A percentile compares a stretch with the other conserved stretches of the same genome.
Conservation (phyloP, 495 filamentous ascomycete genomes). For the Parathielavia appendiculata region DNA sequence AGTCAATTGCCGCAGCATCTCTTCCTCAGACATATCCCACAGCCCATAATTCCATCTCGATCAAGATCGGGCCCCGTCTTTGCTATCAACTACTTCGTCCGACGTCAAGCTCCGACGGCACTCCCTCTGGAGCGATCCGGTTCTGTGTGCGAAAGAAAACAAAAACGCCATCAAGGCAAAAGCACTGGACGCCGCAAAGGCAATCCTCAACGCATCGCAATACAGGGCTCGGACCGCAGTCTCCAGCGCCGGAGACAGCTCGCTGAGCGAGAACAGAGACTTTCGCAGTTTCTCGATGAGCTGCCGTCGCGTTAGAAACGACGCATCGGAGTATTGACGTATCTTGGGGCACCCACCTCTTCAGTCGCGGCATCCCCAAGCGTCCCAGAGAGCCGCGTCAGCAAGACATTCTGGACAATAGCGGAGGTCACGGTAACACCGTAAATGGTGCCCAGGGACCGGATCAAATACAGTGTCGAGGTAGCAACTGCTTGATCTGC, state of each 20-base stretch:
- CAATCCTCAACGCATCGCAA: conserved; percentile 44
- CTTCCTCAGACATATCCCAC: too few relatives aligned
- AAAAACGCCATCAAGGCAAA: conserved; percentile 37
- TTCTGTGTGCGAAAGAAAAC: conserved; percentile 30
- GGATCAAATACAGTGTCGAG: conserved; percentile 60
- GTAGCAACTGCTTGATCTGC: conserved; percentile 61
- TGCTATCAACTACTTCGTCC: background rate
- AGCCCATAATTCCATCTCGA: too few relatives aligned
- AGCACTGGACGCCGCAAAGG: conserved; percentile 45
- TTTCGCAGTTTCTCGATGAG: conserved; percentile 51
- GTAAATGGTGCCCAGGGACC: conserved; percentile 60
- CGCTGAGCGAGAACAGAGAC: conserved; percentile 48
- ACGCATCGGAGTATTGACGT: background rate
- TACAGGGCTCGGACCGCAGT: conserved; percentile 47
- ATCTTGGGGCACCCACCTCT: conserved; percentile 22
- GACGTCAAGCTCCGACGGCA: background rate
- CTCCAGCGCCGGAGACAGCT: conserved; percentile 45
- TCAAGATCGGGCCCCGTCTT: too few relatives aligned
- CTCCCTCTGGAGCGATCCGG: conserved; percentile 24
- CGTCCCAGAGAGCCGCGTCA: conserved; percentile 46
- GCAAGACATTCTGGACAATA: conserved; percentile 59
- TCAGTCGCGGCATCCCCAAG: conserved; percentile 41
- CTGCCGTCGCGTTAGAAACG: conserved; percentile 21
- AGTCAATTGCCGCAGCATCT: too few relatives aligned
- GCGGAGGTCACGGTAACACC: conserved; percentile 58